Conservation (phyloP, 192 early-diverging fungal genomes). For the Podila clonocystis region DNA sequence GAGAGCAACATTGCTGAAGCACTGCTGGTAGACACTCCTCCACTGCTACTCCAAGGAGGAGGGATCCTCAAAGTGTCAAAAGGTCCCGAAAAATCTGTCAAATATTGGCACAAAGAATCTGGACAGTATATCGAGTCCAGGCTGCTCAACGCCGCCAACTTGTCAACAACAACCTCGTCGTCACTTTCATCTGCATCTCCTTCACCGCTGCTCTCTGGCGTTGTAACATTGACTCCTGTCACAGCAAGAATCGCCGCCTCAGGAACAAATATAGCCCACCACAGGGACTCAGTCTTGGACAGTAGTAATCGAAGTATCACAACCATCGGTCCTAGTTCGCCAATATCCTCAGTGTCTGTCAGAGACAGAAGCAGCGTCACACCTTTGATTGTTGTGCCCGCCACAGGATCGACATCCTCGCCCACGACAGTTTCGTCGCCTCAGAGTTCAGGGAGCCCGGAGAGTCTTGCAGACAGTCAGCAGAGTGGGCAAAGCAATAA, state of each 20-base stretch:
- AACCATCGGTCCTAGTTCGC: no score
- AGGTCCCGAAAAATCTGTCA: slow-evolving; percentile 47
- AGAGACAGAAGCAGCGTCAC: no score
- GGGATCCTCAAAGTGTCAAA: slow-evolving; percentile 39
- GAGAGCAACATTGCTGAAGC: slow-evolving; percentile 39
- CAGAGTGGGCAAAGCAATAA: slow-evolving; percentile 18
- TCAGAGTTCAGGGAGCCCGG: slow-evolving; percentile 19
- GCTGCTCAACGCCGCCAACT: no score
- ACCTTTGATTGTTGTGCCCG: no score
- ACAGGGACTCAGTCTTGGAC: no score
- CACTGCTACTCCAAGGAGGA: slow-evolving; percentile 32
- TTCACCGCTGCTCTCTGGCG: slow-evolving; percentile 9
- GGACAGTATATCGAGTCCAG: slow-evolving; percentile 35
- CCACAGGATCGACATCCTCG: no score
- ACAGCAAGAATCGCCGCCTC: no score
- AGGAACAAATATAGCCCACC: no score
- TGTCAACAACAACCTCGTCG: no score
- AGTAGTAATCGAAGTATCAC: no score
- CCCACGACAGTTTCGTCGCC: not conserved
- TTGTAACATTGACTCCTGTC: no score
- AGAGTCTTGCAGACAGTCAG: slow-evolving; percentile 36
- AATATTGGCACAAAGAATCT: slow-evolving; percentile 45
- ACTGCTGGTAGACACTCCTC: slow-evolving; percentile 14
- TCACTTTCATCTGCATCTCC: slow-evolving; percentile 9
- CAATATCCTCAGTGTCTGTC: no score